Percentiles rank a stretch among this genome's conserved stretches.
phyloP scores from a whole-genome alignment of 2,329 filamentous ascomycete species.

The Neocucurbitaria cava region DNA sequence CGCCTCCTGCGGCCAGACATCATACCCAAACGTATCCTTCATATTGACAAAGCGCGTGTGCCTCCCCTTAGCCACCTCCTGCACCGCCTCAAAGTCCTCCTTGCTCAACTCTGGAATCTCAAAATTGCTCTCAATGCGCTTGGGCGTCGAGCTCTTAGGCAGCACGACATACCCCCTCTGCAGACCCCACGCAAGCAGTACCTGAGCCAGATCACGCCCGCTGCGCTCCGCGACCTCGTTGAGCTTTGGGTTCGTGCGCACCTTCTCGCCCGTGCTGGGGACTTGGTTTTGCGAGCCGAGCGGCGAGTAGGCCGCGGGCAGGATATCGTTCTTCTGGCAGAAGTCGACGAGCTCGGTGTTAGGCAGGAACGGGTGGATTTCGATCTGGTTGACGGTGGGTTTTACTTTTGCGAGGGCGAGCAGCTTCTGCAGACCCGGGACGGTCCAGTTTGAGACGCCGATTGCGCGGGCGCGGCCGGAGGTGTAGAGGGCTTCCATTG shows the following conservation, averaged over 20 bases:
- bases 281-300: constrained; percentile 74
- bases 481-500: constrained; percentile 67
- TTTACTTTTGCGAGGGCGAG: constrained; percentile 69
- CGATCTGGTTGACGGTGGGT: constrained; percentile 76
- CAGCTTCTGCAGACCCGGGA: constrained; percentile 72
- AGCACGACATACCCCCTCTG: constrained; percentile 67
- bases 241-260: constrained; percentile 71
- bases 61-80: constrained; percentile 69
- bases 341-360: constrained; percentile 66
- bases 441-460: constrained; percentile 76
- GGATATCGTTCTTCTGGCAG: constrained; percentile 65
- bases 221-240: constrained; percentile 74
- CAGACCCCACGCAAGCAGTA: constrained; percentile 83
- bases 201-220: constrained; percentile 76
- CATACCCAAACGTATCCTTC: constrained; percentile 80
- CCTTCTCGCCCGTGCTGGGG: constrained; percentile 71
- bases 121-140: constrained; percentile 65
- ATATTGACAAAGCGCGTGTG: constrained; percentile 80
- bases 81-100: constrained; percentile 64
- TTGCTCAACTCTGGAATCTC: constrained; percentile 64
- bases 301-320: constrained; percentile 71
- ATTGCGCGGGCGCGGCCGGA: constrained; percentile 70
- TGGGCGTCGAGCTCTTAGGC: constrained; percentile 52
- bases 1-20: constrained; percentile 61
- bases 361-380: constrained; percentile 77